Evolutionary conservation across 2,329 filamentous ascomycete species (phyloP), one percentile per base, ranked within the genome.

Genomic region (Cladosporium sp.): DNA sequence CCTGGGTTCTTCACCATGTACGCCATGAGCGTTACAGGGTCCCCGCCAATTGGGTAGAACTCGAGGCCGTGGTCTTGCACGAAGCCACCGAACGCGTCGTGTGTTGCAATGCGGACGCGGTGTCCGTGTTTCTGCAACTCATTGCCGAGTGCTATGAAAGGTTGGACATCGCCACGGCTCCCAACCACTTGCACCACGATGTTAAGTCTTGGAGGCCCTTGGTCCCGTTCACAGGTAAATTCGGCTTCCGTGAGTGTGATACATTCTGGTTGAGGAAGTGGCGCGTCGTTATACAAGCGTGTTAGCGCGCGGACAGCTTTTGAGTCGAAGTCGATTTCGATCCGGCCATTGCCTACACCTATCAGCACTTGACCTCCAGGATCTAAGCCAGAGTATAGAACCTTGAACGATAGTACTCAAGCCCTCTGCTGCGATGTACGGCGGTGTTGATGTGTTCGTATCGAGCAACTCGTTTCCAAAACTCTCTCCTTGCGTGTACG

Each of bases 111-210:
- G 28, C 28, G 28, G 4, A 28, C 28, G 4, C 28, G 28, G 7
- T 28, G 28, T 7, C 28, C 28, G 7, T 28, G 7, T 28, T 28
- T 28, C 28, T 28, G 28, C 7, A 28, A 21, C 0, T 88, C 84
- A 68, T 88, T 85, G 1, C 89, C 90, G 1, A 92, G 76, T 0
- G 89, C 89, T 21, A 92, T 81, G 72, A 92, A 92, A 0, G 90
- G 90, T 74, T 93, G 90, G 0, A 92, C 89, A 72, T 92, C 90
- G 59, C 90, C 90, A 48, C 90, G 83, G 14, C 89, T 91, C 6
- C 90, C 90, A 14, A 92, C 89, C 25, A 92, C 89, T 70, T 92
- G 89, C 60, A 92, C 88, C 49, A 91, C 89, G 34, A 92, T 82
- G 75, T 91, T 91, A 65, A 91, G 56, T 25, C 34, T 26, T 4